Evolutionary conservation across 805 yeast genomes (phyloP), one percentile per base, ranked within the genome.

Genomic region (Monosporozyma solicola): DNA sequence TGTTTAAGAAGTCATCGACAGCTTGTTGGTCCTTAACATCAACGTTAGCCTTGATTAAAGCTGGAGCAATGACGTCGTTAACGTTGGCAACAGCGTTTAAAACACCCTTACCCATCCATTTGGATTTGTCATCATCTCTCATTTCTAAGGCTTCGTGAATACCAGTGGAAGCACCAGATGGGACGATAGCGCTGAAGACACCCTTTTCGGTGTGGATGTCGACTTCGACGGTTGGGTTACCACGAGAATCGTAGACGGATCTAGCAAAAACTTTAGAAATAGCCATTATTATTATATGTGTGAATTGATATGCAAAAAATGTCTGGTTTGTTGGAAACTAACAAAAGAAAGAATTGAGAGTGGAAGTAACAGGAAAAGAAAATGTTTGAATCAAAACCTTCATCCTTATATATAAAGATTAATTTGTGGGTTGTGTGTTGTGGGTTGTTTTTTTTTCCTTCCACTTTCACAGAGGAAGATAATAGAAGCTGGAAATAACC

Each of bases 121-220:
- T 87, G 72, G 94, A 77, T 79, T 89, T 87, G 83, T 94, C 99
- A 68, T 88, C 94, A 73, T 92, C 99, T 82, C 99, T 90, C 76
- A 92, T 83, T 81, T 92, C 99, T 66, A 91, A 79, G 66, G 99
- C 99, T 82, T 94, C 99, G 77, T 89, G 96, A 75, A 87, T 75
- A 85, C 99, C 99, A 60, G 99, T 94, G 70, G 98, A 92, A 63
- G 99, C 99, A 79, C 99, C 99, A 62, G 97, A 90, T 74, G 99
- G 99, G 59, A 94, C 99, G 72, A 92, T 91, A 64, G 98, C 83
- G 77, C 97, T 87, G 95, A 89, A 91, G 61, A 82, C 68, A 71
- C 99, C 99, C 71, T 87, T 83, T 60, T 80, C 92, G 71, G 99
- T 92, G 82, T 85, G 79, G 68, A 92, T 70, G 72, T 94, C 98